Percentiles rank a stretch among this genome's conserved stretches.
phyloP scores from a whole-genome alignment of 2,329 filamentous ascomycete species.

The Pseudocercospora fuligena region DNA sequence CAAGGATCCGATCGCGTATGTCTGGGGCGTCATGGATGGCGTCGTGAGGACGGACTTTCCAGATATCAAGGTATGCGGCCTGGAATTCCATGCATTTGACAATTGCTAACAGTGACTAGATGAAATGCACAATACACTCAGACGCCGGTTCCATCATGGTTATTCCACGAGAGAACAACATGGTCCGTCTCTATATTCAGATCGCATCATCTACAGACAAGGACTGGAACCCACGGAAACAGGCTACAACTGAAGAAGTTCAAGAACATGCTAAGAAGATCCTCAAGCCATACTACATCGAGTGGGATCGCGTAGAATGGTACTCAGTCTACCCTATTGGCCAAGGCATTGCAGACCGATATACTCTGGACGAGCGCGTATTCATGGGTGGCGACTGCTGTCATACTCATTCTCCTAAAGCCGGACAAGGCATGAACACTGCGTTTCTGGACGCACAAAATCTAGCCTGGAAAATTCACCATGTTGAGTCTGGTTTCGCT shows the following conservation, averaged over 20 bases:
- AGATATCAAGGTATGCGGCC: conserved; percentile 58
- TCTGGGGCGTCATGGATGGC: conserved; percentile 71
- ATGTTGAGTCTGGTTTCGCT: conserved; percentile 83
- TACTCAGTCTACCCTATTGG: conserved; percentile 70
- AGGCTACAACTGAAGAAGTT: conserved; percentile 63
- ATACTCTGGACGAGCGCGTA: conserved; percentile 67
- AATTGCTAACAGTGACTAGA: conserved; percentile 45
- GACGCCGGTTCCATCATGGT: conserved; percentile 68
- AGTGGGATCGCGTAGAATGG: conserved; percentile 70
- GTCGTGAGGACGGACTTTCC: conserved; percentile 68
- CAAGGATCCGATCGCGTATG: conserved; percentile 67
- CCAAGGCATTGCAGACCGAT: conserved; percentile 67
- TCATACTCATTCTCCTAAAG: conserved; percentile 67
- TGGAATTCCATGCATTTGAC: not conserved
- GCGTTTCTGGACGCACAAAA: conserved; percentile 73
- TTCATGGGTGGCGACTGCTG: conserved; percentile 70
- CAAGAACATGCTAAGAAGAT: conserved; percentile 63
- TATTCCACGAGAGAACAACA: conserved; percentile 60
- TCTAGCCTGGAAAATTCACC: conserved; percentile 94
- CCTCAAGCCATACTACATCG: conserved; percentile 62
- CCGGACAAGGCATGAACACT: conserved; percentile 68
- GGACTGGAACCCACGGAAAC: conserved; percentile 66
- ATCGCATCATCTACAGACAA: conserved; percentile 66
- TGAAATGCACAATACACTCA: conserved; percentile 71
- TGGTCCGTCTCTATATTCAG: conserved; percentile 62